These are phyloP conservation scores for Beauveria australis DNA, from an alignment of 2,329 filamentous ascomycete species.

Conservation along the genomic window DNA sequence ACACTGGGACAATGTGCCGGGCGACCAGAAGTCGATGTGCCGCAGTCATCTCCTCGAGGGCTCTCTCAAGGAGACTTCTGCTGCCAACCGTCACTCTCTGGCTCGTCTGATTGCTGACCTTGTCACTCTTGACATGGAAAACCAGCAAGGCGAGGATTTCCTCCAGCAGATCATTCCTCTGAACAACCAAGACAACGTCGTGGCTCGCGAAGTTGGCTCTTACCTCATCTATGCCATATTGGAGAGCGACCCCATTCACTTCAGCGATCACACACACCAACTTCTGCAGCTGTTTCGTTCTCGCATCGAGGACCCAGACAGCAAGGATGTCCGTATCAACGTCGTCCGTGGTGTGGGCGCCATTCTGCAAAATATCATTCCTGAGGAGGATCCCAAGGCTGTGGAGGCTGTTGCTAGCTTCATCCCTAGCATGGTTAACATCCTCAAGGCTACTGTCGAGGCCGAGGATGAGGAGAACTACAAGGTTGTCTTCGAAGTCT, in stretches of 20 bases:
- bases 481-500: conserved; percentile 89
- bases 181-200: conserved; percentile 63
- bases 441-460: conserved; percentile 77
- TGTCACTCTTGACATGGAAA: conserved; percentile 68
- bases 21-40: conserved; percentile 69
- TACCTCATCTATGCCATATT: conserved; percentile 91
- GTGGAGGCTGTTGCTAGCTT: conserved; percentile 70
- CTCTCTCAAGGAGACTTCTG: conserved; percentile 69
- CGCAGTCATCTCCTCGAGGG: conserved; percentile 77
- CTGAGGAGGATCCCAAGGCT: conserved; percentile 71
- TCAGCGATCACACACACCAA: conserved; percentile 70
- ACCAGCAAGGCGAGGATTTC: conserved; percentile 73
- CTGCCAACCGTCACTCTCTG: conserved; percentile 74
- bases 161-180: conserved; percentile 73
- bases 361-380: conserved; percentile 78
- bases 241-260: conserved; percentile 77
- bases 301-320: conserved; percentile 85
- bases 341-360: conserved; percentile 85
- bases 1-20: conserved; percentile 72
- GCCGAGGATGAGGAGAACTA: conserved; percentile 77
- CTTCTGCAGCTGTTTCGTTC: conserved; percentile 77
- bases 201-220: conserved; percentile 81
- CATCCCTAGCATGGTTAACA: conserved; percentile 79
- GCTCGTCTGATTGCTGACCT: conserved; percentile 83
- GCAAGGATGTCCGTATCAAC: conserved; percentile 88